Evolutionary conservation across 352 stramenopile species (phyloP).

Genomic region (Thalassiosira pacifica): DNA sequence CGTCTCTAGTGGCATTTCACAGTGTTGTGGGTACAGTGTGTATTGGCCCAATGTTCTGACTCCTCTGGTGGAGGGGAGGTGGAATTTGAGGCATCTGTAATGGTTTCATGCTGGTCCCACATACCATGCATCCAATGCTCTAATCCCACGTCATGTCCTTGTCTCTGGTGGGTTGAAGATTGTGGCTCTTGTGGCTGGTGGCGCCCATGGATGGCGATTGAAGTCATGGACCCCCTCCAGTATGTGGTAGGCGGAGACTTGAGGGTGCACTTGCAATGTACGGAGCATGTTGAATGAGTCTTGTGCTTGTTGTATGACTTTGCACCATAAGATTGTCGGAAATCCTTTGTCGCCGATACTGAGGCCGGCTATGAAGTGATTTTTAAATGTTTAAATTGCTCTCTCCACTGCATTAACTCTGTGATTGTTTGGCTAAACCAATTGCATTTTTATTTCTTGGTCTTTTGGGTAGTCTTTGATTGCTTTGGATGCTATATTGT

Average conservation of each 20-base stretch:
- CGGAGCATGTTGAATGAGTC: slow-evolving; percentile 61
- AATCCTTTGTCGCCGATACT: slow-evolving; percentile 41
- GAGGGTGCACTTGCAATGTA: slow-evolving; percentile 41
- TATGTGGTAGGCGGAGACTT: slow-evolving; percentile 45
- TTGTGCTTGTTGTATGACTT: slow-evolving; percentile 49
- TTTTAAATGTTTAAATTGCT: slow-evolving; percentile 30
- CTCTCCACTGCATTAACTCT: slow-evolving; percentile 2
- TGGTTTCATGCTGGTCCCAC: slow-evolving; percentile 57
- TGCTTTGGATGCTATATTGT: slow-evolving; percentile 18
- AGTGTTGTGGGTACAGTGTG: too few relatives aligned
- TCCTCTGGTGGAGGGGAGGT: slow-evolving; percentile 1
- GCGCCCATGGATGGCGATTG: slow-evolving; percentile 52
- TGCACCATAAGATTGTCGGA: slow-evolving; percentile 48
- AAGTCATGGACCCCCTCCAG: slow-evolving; percentile 48
- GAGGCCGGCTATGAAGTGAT: slow-evolving; percentile 7
- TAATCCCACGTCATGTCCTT: slow-evolving; percentile 23
- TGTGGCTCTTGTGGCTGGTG: slow-evolving; percentile 44
- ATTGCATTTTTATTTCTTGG: background rate
- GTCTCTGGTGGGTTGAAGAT: slow-evolving; percentile 38
- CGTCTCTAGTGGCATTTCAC: background rate
- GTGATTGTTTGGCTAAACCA: slow-evolving; percentile 15
- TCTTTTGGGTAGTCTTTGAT: slow-evolving; percentile 6
- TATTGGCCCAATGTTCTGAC: background rate
- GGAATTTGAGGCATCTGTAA: slow-evolving; percentile 53
- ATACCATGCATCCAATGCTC: slow-evolving; percentile 49